Evolutionary conservation across 495 filamentous ascomycete genomes (phyloP).

Genomic region (Bacidia gigantensis): DNA sequence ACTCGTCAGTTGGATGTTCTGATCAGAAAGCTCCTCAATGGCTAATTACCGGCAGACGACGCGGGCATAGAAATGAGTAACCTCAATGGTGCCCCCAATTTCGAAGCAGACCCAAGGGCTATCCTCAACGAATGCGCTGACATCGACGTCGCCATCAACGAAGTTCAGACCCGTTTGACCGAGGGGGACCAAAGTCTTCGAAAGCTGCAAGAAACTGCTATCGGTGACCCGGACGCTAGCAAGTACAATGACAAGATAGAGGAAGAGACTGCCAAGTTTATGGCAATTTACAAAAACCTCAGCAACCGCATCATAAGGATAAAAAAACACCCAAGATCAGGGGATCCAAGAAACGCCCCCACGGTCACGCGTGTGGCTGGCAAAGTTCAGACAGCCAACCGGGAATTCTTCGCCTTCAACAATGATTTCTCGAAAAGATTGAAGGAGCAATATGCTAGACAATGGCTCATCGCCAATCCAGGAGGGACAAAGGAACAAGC

Average conservation of each 20-base stretch:
- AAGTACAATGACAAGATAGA: slow-evolving; percentile 35
- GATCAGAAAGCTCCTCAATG: slow-evolving; percentile 8
- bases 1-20: not conserved
- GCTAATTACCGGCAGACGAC: slow-evolving; percentile 23
- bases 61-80: slow-evolving; percentile 49
- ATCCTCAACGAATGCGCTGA: slow-evolving; percentile 73
- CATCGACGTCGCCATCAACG: slow-evolving; percentile 63
- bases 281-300: slow-evolving; percentile 63
- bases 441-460: slow-evolving; percentile 69
- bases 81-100: slow-evolving; percentile 29
- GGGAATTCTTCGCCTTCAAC: slow-evolving; percentile 67
- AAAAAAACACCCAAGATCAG: slow-evolving; percentile 64
- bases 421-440: slow-evolving; percentile 60
- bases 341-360: slow-evolving; percentile 51
- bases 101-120: slow-evolving; percentile 39
- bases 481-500: slow-evolving; percentile 68
- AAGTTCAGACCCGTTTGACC: slow-evolving; percentile 37
- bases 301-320: slow-evolving; percentile 59
- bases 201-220: slow-evolving; percentile 41
- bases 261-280: slow-evolving; percentile 57
- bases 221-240: slow-evolving; percentile 44
- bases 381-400: slow-evolving; percentile 63
- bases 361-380: slow-evolving; percentile 70
- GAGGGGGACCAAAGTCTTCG: slow-evolving; percentile 36
- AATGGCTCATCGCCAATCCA: slow-evolving; percentile 79